Conservation (phyloP, 1,284 basidiomycete genomes). For the Leccinum fallax region DNA sequence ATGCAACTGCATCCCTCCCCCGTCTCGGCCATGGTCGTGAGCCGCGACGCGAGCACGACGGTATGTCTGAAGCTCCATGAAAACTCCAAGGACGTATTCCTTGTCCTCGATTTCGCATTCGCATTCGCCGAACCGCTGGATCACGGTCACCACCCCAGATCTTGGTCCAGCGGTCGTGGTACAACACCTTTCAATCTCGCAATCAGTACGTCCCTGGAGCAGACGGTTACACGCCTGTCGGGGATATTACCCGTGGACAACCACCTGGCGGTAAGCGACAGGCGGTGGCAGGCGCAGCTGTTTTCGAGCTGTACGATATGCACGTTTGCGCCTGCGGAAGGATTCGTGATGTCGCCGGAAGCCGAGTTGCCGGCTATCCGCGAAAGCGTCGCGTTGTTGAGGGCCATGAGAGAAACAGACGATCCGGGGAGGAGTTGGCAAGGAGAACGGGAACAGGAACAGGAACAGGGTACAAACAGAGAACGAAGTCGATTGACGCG, state of each 20-base stretch:
- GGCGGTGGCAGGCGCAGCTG: conserved; percentile 64
- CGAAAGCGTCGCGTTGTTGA: conserved; percentile 24
- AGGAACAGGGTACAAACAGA: not conserved
- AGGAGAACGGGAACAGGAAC: not conserved
- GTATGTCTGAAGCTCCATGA: conserved; percentile 27
- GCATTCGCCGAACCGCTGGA: not conserved
- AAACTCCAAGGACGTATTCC: conserved; percentile 22
- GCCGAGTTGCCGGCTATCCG: conserved; percentile 12
- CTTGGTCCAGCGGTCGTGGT: not conserved
- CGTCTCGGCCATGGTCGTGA: conserved; percentile 23
- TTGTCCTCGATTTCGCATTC: conserved; percentile 22
- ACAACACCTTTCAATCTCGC: conserved; percentile 13
- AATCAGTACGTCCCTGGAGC: conserved; percentile 39
- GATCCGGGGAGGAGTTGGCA: not conserved
- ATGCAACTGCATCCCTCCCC: conserved; percentile 23
- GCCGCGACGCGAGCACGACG: conserved; percentile 17
- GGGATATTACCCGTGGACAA: conserved; percentile 52
- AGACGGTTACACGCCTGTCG: conserved; percentile 47
- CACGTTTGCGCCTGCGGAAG: conserved; percentile 41
- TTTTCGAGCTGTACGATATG: conserved; percentile 58
- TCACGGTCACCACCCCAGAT: not conserved
- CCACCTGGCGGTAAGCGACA: conserved; percentile 40
- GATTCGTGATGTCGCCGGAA: not conserved
- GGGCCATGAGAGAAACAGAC: conserved; percentile 13
- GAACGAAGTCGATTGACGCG: not conserved